Evolutionary conservation across 73 alveolate genomes (phyloP), one percentile per base, ranked within the genome.

Genomic region (Stentor coeruleus): DNA sequence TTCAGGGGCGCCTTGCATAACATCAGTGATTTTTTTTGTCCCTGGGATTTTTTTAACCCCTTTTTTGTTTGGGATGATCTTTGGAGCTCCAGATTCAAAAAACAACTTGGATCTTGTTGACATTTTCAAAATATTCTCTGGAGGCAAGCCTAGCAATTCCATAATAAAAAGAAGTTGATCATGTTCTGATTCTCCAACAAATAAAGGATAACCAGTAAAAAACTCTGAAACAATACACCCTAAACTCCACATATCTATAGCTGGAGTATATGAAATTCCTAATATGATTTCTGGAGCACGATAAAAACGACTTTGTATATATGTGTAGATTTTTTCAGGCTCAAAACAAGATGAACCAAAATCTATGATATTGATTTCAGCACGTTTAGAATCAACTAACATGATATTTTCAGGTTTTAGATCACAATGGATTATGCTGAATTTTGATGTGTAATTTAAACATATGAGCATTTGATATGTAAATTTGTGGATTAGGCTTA

Each of bases 251-350:
- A 96, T 96, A 90, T 96, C 99, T 28, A 95, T 95, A 26, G 97
- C 93, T 39, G 90, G 88, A 38, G 97, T 92, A 84, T 96, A 93
- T 35, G 93, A 89, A 75, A 91, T 85, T 6, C 99, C 99, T 41
- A 96, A 92, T 60, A 96, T 96, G 14, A 96, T 93, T 86, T 96
- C 99, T 33, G 99, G 99, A 3, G 99, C 97, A 81, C 99, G 82
- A 84, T 96, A 96, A 84, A 89, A 95, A 77, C 99, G 82, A 59
- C 97, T 86, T 81, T 96, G 93, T 3, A 95, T 93, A 72, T 95
- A 92, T 15, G 95, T 91, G 79, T 93, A 93, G 26, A 89, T 83
- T 58, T 87, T 59, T 79, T 91, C 90, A 3, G 76, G 86, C 31
- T 83, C 89, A 74, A 89, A 93, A 75, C 98, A 93, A 39, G 93